These are phyloP conservation scores for Massariosphaeria phaeospora DNA, from an alignment of 495 filamentous ascomycete genomes.

Conservation along the genomic window DNA sequence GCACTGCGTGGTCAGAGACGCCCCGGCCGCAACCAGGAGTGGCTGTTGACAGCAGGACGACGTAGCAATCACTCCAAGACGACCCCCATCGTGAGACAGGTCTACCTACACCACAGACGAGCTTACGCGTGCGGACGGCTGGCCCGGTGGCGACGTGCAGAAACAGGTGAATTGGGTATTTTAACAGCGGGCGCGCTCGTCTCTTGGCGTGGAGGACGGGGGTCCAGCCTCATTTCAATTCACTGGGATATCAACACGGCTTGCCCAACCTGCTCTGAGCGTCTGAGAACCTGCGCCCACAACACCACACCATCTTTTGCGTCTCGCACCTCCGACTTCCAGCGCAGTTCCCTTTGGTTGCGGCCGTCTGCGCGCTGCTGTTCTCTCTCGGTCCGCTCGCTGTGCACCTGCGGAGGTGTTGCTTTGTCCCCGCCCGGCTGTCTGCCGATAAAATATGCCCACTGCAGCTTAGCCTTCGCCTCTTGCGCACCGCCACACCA, in stretches of 20 bases:
- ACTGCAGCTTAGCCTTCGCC: too few species aligned
- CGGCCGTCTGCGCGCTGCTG: too few species aligned
- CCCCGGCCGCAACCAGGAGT: not conserved
- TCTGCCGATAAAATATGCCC: too few species aligned
- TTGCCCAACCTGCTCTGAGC: slow-evolving; percentile 8
- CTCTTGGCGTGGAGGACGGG: not conserved
- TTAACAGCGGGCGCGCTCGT: too few species aligned
- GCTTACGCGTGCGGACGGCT: slow-evolving; percentile 20
- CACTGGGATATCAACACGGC: not conserved
- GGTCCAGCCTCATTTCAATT: slow-evolving; percentile 14
- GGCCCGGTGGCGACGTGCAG: slow-evolving; percentile 6
- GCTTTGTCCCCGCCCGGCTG: too few species aligned
- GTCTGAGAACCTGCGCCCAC: not conserved
- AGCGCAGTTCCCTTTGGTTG: too few species aligned
- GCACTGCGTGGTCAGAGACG: not conserved
- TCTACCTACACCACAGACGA: not conserved
- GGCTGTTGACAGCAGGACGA: not conserved
- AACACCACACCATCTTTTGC: slow-evolving; percentile 1
- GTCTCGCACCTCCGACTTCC: not conserved
- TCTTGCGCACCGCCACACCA: too few species aligned
- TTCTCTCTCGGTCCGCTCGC: not conserved
- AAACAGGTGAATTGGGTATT: too few species aligned
- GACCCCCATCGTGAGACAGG: slow-evolving; percentile 12
- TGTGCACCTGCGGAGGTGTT: too few species aligned
- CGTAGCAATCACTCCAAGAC: too few species aligned